phyloP scores from a whole-genome alignment of 2,329 filamentous ascomycete genomes.

The Verticillium longisporum region DNA sequence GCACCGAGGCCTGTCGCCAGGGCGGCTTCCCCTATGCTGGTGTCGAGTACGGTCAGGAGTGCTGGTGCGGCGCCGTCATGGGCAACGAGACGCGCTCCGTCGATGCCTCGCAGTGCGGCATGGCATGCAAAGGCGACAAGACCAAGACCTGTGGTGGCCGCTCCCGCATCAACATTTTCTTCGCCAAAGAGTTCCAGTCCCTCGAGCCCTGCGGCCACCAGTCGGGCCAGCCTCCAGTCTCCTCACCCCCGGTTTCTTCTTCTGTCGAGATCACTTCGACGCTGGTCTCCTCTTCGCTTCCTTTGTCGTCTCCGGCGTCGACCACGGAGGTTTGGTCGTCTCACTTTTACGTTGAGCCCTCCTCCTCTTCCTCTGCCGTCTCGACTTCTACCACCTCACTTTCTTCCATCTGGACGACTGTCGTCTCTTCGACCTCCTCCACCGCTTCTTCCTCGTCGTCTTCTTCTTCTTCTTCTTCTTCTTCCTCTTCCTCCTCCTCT shows the following conservation, averaged over 20 bases:
- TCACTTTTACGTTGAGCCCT: too few species aligned
- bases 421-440: too few species aligned
- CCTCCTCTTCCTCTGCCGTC: too few species aligned
- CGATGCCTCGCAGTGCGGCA: slow-evolving; percentile 34
- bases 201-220: slow-evolving; percentile 39
- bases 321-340: too few species aligned
- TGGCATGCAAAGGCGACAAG: slow-evolving; percentile 43
- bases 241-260: slow-evolving; percentile 6
- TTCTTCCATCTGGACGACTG: too few species aligned
- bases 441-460: too few species aligned
- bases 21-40: slow-evolving; percentile 41
- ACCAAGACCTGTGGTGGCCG: slow-evolving; percentile 35
- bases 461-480: too few species aligned
- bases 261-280: slow-evolving; percentile 10
- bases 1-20: slow-evolving; percentile 33
- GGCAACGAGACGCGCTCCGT: slow-evolving; percentile 36
- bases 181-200: slow-evolving; percentile 41
- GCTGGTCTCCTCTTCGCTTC: slow-evolving; percentile 2
- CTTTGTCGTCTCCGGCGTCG: too few species aligned
- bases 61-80: slow-evolving; percentile 44
- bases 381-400: too few species aligned
- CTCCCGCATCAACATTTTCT: slow-evolving; percentile 34
- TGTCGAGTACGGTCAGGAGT: slow-evolving; percentile 32
- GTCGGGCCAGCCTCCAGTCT: slow-evolving; percentile 13
- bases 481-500: too few species aligned